These are phyloP conservation scores for Mycena floridula DNA, from an alignment of 768 basidiomycete species.

Conservation along the genomic window DNA sequence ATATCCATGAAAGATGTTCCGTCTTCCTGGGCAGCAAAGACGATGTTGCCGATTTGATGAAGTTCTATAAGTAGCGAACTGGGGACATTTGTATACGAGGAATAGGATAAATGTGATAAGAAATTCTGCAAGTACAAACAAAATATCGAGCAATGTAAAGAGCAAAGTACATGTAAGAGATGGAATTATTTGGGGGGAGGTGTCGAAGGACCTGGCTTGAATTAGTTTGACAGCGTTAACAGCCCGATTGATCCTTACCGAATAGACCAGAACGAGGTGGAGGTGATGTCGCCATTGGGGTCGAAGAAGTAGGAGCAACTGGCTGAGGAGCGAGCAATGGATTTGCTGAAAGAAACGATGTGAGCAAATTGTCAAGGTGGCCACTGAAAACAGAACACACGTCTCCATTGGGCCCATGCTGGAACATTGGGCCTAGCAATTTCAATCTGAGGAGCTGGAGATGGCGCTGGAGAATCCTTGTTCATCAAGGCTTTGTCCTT, in stretches of 20 bases:
- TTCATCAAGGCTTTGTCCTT: slow-evolving; percentile 37
- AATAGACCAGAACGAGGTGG: slow-evolving; percentile 59
- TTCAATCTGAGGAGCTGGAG: slow-evolving; percentile 35
- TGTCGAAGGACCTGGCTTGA: slow-evolving; percentile 34
- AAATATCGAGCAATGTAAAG: no score
- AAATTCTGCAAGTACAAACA: no score
- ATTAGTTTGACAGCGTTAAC: background rate
- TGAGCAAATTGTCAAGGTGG: background rate
- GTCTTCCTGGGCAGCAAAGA: slow-evolving; percentile 93
- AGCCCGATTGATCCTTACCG: slow-evolving; percentile 32
- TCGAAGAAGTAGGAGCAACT: slow-evolving; percentile 23
- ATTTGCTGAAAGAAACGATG: slow-evolving; percentile 41
- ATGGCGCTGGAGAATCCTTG: slow-evolving; percentile 33
- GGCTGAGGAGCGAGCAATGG: slow-evolving; percentile 51
- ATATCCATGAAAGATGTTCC: slow-evolving; percentile 75
- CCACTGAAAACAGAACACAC: slow-evolving; percentile 31
- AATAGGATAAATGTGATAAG: no score
- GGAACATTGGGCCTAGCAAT: slow-evolving; percentile 50
- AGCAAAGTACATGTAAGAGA: no score
- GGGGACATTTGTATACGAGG: no score
- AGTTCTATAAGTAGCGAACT: no score
- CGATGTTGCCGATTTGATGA: slow-evolving; percentile 86
- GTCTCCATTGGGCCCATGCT: slow-evolving; percentile 86
- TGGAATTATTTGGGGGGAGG: slow-evolving; percentile 39
- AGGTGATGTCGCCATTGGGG: slow-evolving; percentile 36